These are phyloP conservation scores for Verbena officinalis DNA, from an alignment of 257 asterid species.

Conservation along the genomic window DNA sequence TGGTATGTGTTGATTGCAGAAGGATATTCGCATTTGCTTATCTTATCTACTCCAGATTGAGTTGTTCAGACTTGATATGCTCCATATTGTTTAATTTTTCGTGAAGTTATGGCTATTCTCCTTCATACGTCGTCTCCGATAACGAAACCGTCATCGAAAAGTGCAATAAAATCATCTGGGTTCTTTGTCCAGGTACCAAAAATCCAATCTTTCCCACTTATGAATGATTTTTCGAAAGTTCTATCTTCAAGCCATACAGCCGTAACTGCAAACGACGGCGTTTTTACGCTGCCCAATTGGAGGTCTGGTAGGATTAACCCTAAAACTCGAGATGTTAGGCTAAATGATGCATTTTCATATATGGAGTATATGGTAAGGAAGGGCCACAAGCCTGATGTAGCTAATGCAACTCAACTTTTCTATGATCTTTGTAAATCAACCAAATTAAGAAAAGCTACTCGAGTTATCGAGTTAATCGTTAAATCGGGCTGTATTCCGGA, in stretches of 20 bases:
- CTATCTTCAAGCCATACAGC: constrained; percentile 49
- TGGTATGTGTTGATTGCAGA: no score
- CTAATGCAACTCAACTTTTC: constrained; percentile 66
- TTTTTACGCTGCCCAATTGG: constrained; percentile 81
- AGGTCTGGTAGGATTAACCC: constrained; percentile 64
- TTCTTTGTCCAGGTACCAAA: constrained; percentile 48
- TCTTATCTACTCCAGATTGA: no score
- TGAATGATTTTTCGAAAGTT: constrained; percentile 41
- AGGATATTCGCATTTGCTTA: background rate
- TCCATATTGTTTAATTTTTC: constrained; percentile 16
- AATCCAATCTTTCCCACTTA: constrained; percentile 42
- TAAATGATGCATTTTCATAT: constrained; percentile 72
- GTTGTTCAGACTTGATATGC: background rate
- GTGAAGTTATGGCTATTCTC: constrained; percentile 53
- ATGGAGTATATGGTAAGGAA: constrained; percentile 79
- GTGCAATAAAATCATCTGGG: constrained; percentile 37
- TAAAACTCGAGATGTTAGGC: constrained; percentile 54
- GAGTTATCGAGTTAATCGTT: constrained; percentile 81
- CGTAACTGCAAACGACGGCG: constrained; percentile 41
- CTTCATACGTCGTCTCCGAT: constrained; percentile 63
- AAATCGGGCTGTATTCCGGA: constrained; percentile 72
- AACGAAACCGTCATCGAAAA: constrained; percentile 48
- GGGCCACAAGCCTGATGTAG: constrained; percentile 71
- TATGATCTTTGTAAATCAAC: constrained; percentile 78
- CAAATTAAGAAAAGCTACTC: constrained; percentile 75